These are phyloP conservation scores for Naganishia friedmannii DNA, from an alignment of 768 basidiomycete species.

Conservation along the genomic window DNA sequence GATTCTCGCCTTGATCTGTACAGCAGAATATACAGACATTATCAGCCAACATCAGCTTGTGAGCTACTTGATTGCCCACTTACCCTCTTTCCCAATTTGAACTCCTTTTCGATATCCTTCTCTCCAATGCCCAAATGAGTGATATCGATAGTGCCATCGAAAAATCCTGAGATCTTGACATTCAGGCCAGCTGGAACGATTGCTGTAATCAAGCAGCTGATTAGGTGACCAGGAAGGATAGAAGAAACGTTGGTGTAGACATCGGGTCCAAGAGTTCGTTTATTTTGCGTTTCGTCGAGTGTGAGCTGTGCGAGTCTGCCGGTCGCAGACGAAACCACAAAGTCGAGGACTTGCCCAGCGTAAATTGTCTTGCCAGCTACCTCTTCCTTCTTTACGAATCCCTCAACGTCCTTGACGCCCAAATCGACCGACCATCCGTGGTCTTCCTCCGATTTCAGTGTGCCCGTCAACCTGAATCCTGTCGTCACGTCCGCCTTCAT, in stretches of 20 bases:
- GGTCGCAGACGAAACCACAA: conserved; percentile 68
- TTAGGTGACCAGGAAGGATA: conserved; percentile 78
- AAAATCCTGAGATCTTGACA: conserved; percentile 85
- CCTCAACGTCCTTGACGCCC: conserved; percentile 72
- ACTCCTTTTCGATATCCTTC: conserved; percentile 52
- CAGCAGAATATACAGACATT: conserved; percentile 38
- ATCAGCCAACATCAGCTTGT: background rate
- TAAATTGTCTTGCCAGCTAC: conserved; percentile 38
- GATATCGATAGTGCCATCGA: conserved; percentile 81
- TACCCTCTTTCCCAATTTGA: conserved; percentile 55
- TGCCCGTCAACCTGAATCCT: conserved; percentile 59
- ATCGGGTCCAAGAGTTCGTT: conserved; percentile 13
- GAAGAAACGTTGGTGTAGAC: conserved; percentile 64
- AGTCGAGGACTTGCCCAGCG: conserved; percentile 65
- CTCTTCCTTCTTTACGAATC: conserved; percentile 80
- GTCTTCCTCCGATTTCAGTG: conserved; percentile 82
- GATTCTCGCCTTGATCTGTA: conserved; percentile 69
- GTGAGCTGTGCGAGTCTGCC: conserved; percentile 74
- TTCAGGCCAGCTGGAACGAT: conserved; percentile 72
- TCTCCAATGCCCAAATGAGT: conserved; percentile 63
- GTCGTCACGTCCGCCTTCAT: conserved; percentile 69
- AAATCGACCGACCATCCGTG: conserved; percentile 89
- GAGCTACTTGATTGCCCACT: conserved; percentile 3
- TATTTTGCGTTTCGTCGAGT: conserved; percentile 57
- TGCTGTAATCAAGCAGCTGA: conserved; percentile 76